Percentiles rank a stretch among this genome's conserved stretches.
Conservation (phyloP, 73 alveolate genomes). For the Loxodes magnus region DNA sequence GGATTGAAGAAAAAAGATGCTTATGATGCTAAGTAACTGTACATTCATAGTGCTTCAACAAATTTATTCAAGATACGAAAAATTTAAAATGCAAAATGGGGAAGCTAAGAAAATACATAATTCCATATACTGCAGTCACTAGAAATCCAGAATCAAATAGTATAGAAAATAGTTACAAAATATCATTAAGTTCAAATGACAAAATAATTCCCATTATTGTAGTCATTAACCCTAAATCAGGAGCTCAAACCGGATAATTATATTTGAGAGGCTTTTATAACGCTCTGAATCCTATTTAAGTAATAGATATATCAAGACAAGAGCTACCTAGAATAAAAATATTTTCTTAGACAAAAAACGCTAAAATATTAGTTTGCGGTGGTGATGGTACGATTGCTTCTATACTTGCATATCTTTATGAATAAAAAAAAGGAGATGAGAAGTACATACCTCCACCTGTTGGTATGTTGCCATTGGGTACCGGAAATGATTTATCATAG, state of each 20-base stretch:
- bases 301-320: constrained; percentile 15
- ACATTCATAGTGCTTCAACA: constrained; percentile 25
- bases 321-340: constrained; percentile 12
- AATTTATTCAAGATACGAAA: neutral
- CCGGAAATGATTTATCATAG: constrained; percentile 37
- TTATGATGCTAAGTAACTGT: constrained; percentile 31
- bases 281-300: constrained; percentile 38
- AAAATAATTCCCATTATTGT: constrained; percentile 20
- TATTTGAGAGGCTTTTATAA: constrained; percentile 19
- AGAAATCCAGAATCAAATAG: neutral
- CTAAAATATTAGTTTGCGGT: constrained; percentile 21
- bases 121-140: constrained; percentile 16
- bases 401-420: constrained; percentile 20
- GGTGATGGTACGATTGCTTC: constrained; percentile 49
- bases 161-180: no score
- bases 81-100: no score
- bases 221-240: constrained; percentile 31
- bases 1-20: no score
- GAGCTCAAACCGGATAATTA: constrained; percentile 26
- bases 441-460: constrained; percentile 44
- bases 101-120: constrained; percentile 3
- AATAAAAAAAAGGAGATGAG: constrained; percentile 4
- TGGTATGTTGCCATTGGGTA: constrained; percentile 36
- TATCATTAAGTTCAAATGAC: neutral
- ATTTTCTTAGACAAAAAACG: constrained; percentile 12